Base-by-base conservation (phyloP, 257 asterid genomes). In the Prunella vulgaris region DNA sequence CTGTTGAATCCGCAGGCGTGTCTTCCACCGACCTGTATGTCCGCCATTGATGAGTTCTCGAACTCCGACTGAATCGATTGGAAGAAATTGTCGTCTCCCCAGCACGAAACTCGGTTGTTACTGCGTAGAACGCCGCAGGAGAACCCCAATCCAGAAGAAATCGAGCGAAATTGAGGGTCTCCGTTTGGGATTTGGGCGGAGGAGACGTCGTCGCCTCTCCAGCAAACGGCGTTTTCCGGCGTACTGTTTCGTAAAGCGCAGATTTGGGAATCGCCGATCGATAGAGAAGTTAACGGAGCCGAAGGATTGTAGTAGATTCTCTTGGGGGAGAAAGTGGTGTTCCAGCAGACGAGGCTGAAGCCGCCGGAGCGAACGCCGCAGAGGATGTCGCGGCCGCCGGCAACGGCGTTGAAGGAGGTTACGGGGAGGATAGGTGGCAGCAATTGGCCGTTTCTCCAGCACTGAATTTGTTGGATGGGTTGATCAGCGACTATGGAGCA, bases 291-390 rank as follows among this genome's bases (percentile, higher is more conserved):
- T n/a, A 93, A 54, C 1, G 88, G 75, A 18, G 70, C 65, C 7
- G 83, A 60, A 3, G 66, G 18, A 64, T 60, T 77, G 83, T 18
- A 65, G 83, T 87, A 93, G 2, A 93, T 57, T 40, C 97, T 72
- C 60, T 86, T 88, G 28, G 91, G 87, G 15, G 17, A 5, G 74
- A 84, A 88, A 71, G 73, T 52, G 21, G 75, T 51, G 76, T 84
- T 77, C 91, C 90, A 90, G 84, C 94, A 93, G 51, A 88, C 74
- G 56, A 93, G 92, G 57, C 80, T 74, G 76, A 66, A 74, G 1
- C 97, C 97, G 17, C 91, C 91, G 71, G 93, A 84, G 72, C 96
- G 92, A 9, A 84, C 77, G 53, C 80, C 99, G 78, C 97, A 85
- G 77, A 93, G 66, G 42, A 74, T 73, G 80, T 87, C 81, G 2